Percentiles rank a stretch among this genome's conserved stretches.
These are phyloP conservation scores for Clathrus columnatus DNA, from an alignment of 768 basidiomycete genomes.

Conservation along the genomic window DNA sequence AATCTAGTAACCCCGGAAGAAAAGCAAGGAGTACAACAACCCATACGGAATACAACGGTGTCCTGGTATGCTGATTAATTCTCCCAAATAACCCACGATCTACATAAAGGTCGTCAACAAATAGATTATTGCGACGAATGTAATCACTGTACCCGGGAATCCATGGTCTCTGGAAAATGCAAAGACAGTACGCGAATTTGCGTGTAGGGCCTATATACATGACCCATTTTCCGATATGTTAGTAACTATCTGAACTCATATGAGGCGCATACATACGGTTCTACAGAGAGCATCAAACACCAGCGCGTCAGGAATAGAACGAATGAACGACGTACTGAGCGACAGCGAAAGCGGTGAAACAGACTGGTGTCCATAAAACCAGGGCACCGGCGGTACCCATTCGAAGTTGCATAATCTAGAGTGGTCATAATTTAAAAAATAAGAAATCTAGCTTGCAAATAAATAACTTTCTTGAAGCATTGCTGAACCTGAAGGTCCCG, in stretches of 20 bases:
- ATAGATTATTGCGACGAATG: background rate
- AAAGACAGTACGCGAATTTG: slow-evolving; percentile 71
- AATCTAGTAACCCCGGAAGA: slow-evolving; percentile 63
- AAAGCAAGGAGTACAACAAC: slow-evolving; percentile 56
- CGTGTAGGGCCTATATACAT: slow-evolving; percentile 62
- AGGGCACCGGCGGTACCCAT: slow-evolving; percentile 72
- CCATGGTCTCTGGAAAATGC: slow-evolving; percentile 80
- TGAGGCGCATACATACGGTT: background rate
- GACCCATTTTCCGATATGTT: slow-evolving; percentile 8
- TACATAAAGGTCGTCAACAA: slow-evolving; percentile 34
- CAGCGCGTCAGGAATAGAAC: background rate
- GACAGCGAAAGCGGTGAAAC: slow-evolving; percentile 82
- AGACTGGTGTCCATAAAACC: slow-evolving; percentile 73
- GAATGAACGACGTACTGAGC: slow-evolving; percentile 43
- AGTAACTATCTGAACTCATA: background rate
- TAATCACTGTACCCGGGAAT: slow-evolving; percentile 6
- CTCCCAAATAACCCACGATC: slow-evolving; percentile 72
- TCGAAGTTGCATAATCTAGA: slow-evolving; percentile 64
- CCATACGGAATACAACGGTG: slow-evolving; percentile 75
- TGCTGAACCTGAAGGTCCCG: slow-evolving; percentile 61
- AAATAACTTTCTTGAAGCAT: slow-evolving; percentile 46
- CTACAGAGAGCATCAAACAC: background rate
- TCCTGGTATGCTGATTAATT: slow-evolving; percentile 51
- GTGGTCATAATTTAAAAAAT: too few species aligned
- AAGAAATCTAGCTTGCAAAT: background rate